Evolutionary conservation across 2,329 filamentous ascomycete genomes (phyloP).

Genomic region (Lithohypha guttulata): DNA sequence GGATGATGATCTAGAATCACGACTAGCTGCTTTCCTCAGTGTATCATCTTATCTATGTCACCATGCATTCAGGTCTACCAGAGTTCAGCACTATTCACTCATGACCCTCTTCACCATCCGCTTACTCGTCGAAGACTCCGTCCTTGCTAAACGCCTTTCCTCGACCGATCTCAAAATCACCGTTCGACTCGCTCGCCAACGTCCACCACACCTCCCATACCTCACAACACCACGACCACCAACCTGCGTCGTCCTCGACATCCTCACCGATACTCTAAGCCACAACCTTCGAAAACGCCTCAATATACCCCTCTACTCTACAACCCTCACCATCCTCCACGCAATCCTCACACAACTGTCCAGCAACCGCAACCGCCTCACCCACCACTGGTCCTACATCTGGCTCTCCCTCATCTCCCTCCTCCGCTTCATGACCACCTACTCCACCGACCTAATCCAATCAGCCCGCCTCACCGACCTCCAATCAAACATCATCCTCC

Average conservation of each 20-base stretch:
- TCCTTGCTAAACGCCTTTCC: slow-evolving; percentile 73
- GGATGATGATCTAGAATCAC: slow-evolving; percentile 48
- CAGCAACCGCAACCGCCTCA: slow-evolving; percentile 66
- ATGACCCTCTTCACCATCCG: slow-evolving; percentile 76
- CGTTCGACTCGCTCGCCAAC: slow-evolving; percentile 79
- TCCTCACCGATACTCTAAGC: slow-evolving; percentile 81
- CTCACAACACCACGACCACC: slow-evolving; percentile 62
- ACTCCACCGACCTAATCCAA: slow-evolving; percentile 57
- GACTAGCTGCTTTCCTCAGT: slow-evolving; percentile 74
- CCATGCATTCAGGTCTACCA: slow-evolving; percentile 73
- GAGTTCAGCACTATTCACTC: slow-evolving; percentile 72
- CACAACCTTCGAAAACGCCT: slow-evolving; percentile 82
- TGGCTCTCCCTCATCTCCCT: slow-evolving; percentile 83
- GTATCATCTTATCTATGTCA: slow-evolving; percentile 87
- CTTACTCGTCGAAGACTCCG: slow-evolving; percentile 73
- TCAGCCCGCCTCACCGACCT: slow-evolving; percentile 53
- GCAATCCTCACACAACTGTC: slow-evolving; percentile 76
- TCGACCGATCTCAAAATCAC: slow-evolving; percentile 61
- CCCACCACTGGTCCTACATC: slow-evolving; percentile 91
- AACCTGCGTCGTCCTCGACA: slow-evolving; percentile 67
- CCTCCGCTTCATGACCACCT: slow-evolving; percentile 81
- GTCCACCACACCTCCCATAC: slow-evolving; percentile 71
- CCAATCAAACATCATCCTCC: slow-evolving; percentile 57
- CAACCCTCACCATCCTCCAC: slow-evolving; percentile 70
- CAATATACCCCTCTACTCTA: slow-evolving; percentile 71